Conservation (phyloP, 768 basidiomycete genomes). For the Russula sp. region DNA sequence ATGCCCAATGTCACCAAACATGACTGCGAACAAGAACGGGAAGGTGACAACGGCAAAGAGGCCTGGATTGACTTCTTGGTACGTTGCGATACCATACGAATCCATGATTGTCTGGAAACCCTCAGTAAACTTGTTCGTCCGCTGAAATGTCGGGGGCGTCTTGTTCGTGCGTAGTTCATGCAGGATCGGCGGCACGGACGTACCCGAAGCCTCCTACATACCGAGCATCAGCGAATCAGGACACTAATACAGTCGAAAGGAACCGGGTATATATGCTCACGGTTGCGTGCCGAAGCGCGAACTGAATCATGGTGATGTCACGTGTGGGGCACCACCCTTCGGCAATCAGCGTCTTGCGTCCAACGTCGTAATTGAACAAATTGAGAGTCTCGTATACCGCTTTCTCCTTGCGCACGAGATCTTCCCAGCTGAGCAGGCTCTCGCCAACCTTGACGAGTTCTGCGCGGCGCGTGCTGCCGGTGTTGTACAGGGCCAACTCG, state of each 20-base stretch:
- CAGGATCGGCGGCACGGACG: conserved; percentile 85
- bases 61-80: conserved; percentile 97
- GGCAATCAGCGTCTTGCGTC: conserved; percentile 90
- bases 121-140: conserved; percentile 93
- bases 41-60: conserved; percentile 88
- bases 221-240: background rate
- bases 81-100: conserved; percentile 88
- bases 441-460: conserved; percentile 86
- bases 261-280: conserved; percentile 34
- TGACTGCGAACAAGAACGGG: conserved; percentile 98
- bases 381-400: conserved; percentile 94
- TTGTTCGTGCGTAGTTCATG: conserved; percentile 85
- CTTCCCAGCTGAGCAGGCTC: conserved; percentile 82
- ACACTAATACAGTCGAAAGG: background rate
- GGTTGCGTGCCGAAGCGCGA: conserved; percentile 84
- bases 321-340: conserved; percentile 97
- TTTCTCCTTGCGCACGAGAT: conserved; percentile 94
- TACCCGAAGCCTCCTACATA: conserved; percentile 78
- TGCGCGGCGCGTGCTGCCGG: conserved; percentile 70
- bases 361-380: conserved; percentile 88
- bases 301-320: conserved; percentile 81
- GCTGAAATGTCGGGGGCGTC: conserved; percentile 91
- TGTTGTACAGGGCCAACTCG: conserved; percentile 84
- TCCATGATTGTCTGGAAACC: conserved; percentile 99
- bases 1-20: conserved; percentile 99